These are phyloP conservation scores for Aspergillus biplanus DNA, from an alignment of 495 filamentous ascomycete species.

Conservation along the genomic window DNA sequence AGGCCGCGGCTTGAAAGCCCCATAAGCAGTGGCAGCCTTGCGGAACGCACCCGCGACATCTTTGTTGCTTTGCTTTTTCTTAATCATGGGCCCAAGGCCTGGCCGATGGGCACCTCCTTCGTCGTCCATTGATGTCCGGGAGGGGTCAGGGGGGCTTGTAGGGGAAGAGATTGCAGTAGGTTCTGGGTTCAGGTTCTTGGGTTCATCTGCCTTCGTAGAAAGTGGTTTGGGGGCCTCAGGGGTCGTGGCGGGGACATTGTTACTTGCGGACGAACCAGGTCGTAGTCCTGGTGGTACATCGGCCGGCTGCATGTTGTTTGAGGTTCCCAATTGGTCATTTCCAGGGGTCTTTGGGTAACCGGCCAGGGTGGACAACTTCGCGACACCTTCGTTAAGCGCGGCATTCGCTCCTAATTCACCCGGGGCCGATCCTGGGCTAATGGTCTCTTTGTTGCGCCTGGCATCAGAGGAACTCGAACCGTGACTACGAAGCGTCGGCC, in stretches of 20 bases:
- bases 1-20: slow-evolving; percentile 80
- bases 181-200: slow-evolving; percentile 18
- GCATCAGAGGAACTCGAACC: slow-evolving; percentile 23
- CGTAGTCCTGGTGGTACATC: slow-evolving; percentile 31
- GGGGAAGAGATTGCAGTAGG: slow-evolving; percentile 15
- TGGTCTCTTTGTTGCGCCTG: slow-evolving; percentile 35
- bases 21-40: slow-evolving; percentile 81
- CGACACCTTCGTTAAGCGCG: slow-evolving; percentile 29
- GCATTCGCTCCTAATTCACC: slow-evolving; percentile 34
- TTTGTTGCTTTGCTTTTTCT: slow-evolving; percentile 64
- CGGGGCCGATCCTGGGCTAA: slow-evolving; percentile 34
- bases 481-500: slow-evolving; percentile 25
- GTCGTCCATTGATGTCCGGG: slow-evolving; percentile 46
- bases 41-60: slow-evolving; percentile 80
- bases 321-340: slow-evolving; percentile 20
- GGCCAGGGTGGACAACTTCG: slow-evolving; percentile 24
- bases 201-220: slow-evolving; percentile 14
- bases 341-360: slow-evolving; percentile 23
- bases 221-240: slow-evolving; percentile 21
- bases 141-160: slow-evolving; percentile 22
- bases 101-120: slow-evolving; percentile 62
- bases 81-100: slow-evolving; percentile 89
- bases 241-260: slow-evolving; percentile 25
- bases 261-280: slow-evolving; percentile 25
- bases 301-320: slow-evolving; percentile 15